These are phyloP conservation scores for Aphanomyces stellatus DNA, from an alignment of 352 stramenopile species.

Conservation along the genomic window DNA sequence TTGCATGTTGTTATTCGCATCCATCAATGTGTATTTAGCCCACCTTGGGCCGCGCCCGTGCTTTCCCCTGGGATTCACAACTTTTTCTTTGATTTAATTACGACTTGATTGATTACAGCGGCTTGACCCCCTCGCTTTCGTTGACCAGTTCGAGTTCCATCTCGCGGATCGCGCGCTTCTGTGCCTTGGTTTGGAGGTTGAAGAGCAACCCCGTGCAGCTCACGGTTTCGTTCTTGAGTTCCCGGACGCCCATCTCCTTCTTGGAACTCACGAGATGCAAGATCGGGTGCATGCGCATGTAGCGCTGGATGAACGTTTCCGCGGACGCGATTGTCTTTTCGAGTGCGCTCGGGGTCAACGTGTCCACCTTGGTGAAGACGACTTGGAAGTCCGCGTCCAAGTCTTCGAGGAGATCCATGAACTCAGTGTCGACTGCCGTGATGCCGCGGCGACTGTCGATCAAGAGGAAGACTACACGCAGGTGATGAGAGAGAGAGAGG, in stretches of 20 bases:
- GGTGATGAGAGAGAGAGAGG: not conserved
- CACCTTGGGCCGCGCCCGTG: no score
- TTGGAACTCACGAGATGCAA: constrained; percentile 75
- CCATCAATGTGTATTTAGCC: no score
- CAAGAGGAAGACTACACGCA: constrained; percentile 7
- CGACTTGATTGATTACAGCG: no score
- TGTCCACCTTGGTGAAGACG: constrained; percentile 87
- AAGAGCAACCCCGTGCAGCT: constrained; percentile 49
- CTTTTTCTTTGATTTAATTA: no score
- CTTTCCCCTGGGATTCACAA: no score
- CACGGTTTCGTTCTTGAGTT: constrained; percentile 67
- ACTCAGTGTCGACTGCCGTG: constrained; percentile 67
- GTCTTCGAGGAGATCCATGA: constrained; percentile 81
- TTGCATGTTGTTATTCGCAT: no score
- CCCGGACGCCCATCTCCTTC: constrained; percentile 59
- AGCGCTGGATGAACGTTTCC: constrained; percentile 5
- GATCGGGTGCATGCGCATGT: constrained; percentile 68
- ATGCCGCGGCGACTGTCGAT: constrained; percentile 51
- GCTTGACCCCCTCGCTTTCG: no score
- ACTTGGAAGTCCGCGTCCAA: constrained; percentile 81
- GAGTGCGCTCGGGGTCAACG: constrained; percentile 20
- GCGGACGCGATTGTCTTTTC: constrained; percentile 15
- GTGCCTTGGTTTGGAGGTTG: constrained; percentile 10
- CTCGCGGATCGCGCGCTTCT: not conserved
- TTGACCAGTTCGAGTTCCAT: not conserved